Base-by-base conservation (phyloP, 148 eudicot species). In the Simmondsia chinensis region DNA sequence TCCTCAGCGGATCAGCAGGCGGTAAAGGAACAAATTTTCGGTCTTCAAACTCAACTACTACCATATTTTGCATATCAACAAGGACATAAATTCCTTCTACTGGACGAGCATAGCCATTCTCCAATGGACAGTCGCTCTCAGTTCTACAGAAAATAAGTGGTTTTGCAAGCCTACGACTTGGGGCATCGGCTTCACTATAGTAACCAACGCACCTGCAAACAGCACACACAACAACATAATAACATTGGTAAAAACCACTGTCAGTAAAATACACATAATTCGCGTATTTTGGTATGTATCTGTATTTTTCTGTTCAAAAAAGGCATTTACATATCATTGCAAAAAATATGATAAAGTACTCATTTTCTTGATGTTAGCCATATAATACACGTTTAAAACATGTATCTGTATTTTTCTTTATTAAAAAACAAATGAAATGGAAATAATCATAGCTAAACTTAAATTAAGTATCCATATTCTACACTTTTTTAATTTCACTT, bases 61-160 rank as follows among this genome's bases (percentile, higher is more conserved):
- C 83, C 96, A 86, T 93, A 55, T 79, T 82, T 56, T 93, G 96
- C 87, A 93, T 79, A 71, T 93, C 99, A 52, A 93, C 89, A 19
- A 86, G 74, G 6, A 93, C 81, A 66, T 79, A 67, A 49, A 93
- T 93, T 59, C 99, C 99, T 75, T 93, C 99, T 50, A 93, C 96
- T 35, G 99, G 99, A 7, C 96, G 94, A 53, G 99, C 99, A 69
- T 93, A 93, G 33, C 99, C 99, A 67, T 93, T 93, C 71, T 93
- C 99, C 83, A 93, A 62, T n/a, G 99, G 99, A 46, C 99, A 79
- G 49, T 93, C 96, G 58, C 99, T 93, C 64, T 93, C 99, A 24
- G 94, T 86, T 73, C 89, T 71, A 56, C 94, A 86, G 42, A 93
- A 93, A 37, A 91, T 72, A 28, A 91, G 86, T 33, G 99, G 99